Percentiles rank a stretch among this genome's conserved stretches.
phyloP scores from a whole-genome alignment of 2,329 filamentous ascomycete species.

The Sporothrix sp. region DNA sequence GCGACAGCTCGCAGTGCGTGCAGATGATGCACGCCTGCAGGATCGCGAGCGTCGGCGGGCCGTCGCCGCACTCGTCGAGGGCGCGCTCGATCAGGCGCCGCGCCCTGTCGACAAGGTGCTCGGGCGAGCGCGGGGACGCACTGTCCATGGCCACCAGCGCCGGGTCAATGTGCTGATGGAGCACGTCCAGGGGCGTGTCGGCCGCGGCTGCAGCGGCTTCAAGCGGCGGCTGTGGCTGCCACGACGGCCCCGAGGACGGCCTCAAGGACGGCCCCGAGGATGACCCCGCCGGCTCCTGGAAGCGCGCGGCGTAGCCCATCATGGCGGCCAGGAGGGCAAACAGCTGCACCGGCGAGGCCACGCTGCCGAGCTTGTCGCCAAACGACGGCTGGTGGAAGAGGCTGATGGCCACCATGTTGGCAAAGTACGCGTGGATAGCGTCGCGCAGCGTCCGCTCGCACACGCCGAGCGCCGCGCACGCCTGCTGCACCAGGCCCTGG shows the following conservation, averaged over 20 bases:
- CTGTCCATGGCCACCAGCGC: neutral
- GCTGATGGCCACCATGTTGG: conserved; percentile 8
- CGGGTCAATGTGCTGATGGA: neutral
- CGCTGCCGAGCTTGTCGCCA: neutral
- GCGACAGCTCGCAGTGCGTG: conserved; percentile 6
- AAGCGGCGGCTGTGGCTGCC: too few relatives aligned
- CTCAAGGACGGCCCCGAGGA: neutral
- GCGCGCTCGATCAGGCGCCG: conserved; percentile 2
- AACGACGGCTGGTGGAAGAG: conserved; percentile 7
- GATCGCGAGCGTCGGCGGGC: conserved; percentile 4
- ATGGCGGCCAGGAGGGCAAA: conserved; percentile 6
- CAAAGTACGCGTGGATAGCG: conserved; percentile 5
- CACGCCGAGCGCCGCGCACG: neutral
- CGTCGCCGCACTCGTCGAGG: conserved; percentile 6
- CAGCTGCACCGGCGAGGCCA: conserved; percentile 2
- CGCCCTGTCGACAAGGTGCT: neutral
- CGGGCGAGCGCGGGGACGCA: neutral
- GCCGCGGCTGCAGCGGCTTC: too few relatives aligned
- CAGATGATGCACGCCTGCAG: conserved; percentile 7
- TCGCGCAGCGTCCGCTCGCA: neutral
- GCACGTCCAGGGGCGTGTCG: neutral
- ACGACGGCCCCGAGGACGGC: too few relatives aligned
- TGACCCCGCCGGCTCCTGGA: neutral
- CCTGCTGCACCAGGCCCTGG: neutral
- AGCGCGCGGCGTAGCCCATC: neutral